Evolutionary conservation across 257 asterid genomes (phyloP).

Genomic region (Solanum arcanum): DNA sequence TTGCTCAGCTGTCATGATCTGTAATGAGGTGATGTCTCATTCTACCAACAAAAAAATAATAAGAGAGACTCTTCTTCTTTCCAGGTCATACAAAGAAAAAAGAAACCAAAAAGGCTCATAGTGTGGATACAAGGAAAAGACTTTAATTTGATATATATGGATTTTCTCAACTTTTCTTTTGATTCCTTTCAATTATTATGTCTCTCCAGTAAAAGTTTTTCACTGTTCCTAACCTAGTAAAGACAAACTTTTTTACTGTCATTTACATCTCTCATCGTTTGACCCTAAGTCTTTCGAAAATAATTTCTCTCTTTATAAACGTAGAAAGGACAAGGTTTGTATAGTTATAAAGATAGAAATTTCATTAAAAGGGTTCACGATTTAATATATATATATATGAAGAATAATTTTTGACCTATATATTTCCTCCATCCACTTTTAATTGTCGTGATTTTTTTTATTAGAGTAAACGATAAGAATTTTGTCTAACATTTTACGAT

Average conservation of each 20-base stretch:
- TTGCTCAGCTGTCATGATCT: conserved; percentile 39
- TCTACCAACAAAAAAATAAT: conserved; percentile 3
- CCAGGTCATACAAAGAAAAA: conserved; percentile 25
- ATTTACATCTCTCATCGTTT: not conserved
- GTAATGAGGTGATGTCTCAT: conserved; percentile 9
- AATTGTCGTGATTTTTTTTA: no score
- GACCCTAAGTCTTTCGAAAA: not conserved
- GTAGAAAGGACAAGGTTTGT: accelerated
- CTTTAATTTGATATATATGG: not conserved
- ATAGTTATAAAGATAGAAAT: accelerated
- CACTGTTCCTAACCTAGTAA: conserved; percentile 13
- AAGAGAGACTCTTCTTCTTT: conserved; percentile 11
- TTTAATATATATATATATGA: no score
- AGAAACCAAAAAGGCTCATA: conserved; percentile 8
- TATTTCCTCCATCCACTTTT: not conserved
- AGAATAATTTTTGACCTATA: no score
- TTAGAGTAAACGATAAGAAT: not conserved
- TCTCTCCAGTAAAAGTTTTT: conserved; percentile 8
- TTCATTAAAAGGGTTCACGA: not conserved
- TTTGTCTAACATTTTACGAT: no score
- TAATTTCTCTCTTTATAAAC: not conserved
- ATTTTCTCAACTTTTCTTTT: conserved; percentile 11
- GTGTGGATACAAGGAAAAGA: conserved; percentile 9
- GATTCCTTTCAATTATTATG: conserved; percentile 35
- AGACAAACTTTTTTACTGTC: conserved; percentile 5